Evolutionary conservation across 2,329 filamentous ascomycete species (phyloP).

Genomic region (Venturiaceae sp.): DNA sequence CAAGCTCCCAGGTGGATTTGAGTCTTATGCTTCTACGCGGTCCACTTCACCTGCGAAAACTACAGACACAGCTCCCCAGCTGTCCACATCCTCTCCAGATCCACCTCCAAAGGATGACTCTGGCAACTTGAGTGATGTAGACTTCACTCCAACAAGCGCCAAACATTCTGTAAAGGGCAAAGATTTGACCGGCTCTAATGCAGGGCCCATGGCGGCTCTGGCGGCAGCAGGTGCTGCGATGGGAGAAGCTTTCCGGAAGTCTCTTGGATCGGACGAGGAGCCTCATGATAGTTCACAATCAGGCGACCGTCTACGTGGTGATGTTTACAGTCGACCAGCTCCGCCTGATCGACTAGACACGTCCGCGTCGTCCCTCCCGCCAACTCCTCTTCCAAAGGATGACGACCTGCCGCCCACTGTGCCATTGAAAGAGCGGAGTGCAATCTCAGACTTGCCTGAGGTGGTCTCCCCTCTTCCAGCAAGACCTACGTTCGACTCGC

Average conservation of each 20-base stretch:
- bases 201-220: conserved; percentile 31
- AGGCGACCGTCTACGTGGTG: conserved; percentile 10
- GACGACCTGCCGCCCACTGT: conserved; percentile 25
- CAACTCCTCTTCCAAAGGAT: conserved; percentile 39
- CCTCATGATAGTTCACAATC: conserved; percentile 9
- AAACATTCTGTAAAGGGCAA: conserved; percentile 20
- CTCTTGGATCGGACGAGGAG: conserved; percentile 20
- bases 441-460: neutral
- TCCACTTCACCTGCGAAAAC: neutral
- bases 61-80: neutral
- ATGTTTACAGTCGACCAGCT: conserved; percentile 27
- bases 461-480: neutral
- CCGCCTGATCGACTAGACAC: conserved; percentile 26
- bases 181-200: conserved; percentile 11
- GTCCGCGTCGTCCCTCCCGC: conserved; percentile 26
- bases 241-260: conserved; percentile 33
- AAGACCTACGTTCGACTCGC: conserved; percentile 12
- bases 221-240: conserved; percentile 38
- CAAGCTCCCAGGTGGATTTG: conserved; percentile 8
- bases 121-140: neutral
- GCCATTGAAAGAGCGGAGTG: conserved; percentile 14
- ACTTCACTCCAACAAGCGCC: conserved; percentile 21
- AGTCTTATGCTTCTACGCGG: conserved; percentile 3
- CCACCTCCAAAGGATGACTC: neutral
- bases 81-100: neutral